Evolutionary conservation across 257 asterid genomes (phyloP).

Genomic region (Pogostemon cablin): DNA sequence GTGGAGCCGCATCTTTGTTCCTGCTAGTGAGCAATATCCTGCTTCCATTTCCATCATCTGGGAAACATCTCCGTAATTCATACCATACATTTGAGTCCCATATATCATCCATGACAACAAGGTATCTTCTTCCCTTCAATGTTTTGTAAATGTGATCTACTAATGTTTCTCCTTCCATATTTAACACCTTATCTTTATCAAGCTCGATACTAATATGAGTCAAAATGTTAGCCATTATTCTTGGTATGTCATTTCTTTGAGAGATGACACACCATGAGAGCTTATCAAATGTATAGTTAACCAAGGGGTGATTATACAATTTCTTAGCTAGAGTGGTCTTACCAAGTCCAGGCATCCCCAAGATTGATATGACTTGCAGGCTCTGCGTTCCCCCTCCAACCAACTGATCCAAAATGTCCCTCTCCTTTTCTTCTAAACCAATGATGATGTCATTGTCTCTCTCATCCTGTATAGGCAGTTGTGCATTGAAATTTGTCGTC

Average conservation of each 20-base stretch:
- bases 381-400: background rate
- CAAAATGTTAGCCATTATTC: background rate
- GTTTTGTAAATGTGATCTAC: background rate
- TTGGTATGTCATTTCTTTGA: background rate
- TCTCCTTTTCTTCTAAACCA: background rate
- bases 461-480: background rate
- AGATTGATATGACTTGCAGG: constrained; percentile 6
- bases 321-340: constrained; percentile 1
- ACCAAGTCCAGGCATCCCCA: constrained; percentile 15
- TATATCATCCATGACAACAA: constrained; percentile 4
- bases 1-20: too few relatives aligned
- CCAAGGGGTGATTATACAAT: background rate
- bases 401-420: background rate
- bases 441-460: too few relatives aligned
- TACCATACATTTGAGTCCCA: background rate
- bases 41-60: constrained; percentile 4
- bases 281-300: background rate
- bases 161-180: background rate
- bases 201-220: background rate
- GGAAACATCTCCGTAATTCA: background rate
- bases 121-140: too few relatives aligned
- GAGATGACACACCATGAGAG: too few relatives aligned
- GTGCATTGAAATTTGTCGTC: background rate
- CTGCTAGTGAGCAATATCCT: too few relatives aligned
- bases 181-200: background rate